A percentile compares a stretch with the other conserved stretches of the same genome.
These are phyloP conservation scores for Chlorella sp. DNA, from an alignment of 139 green algal genomes.

Conservation along the genomic window DNA sequence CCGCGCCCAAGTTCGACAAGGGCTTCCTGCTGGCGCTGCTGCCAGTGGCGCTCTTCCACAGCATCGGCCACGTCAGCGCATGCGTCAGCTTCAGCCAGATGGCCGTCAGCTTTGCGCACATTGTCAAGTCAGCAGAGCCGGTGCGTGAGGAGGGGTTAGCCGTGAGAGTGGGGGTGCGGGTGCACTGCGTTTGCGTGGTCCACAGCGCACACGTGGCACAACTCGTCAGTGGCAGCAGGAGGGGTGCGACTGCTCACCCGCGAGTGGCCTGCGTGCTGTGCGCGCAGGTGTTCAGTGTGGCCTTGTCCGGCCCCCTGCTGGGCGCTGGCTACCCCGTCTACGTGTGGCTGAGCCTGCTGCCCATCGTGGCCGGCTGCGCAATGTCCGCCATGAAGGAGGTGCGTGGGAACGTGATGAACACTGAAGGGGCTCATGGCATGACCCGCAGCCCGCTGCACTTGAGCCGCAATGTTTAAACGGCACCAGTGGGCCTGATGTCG, in stretches of 20 bases:
- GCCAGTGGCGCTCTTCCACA: slow-evolving; percentile 84
- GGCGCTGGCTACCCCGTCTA: slow-evolving; percentile 40
- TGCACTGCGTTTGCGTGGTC: too few species aligned
- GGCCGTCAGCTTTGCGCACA: slow-evolving; percentile 85
- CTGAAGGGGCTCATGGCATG: not conserved
- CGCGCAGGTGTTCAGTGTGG: slow-evolving; percentile 61
- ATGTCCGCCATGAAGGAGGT: slow-evolving; percentile 85
- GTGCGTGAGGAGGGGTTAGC: slow-evolving; percentile 1
- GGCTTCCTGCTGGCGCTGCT: slow-evolving; percentile 46
- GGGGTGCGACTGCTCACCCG: too few species aligned
- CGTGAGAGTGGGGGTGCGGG: too few species aligned
- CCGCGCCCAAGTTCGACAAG: slow-evolving; percentile 40
- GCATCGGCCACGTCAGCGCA: slow-evolving; percentile 65
- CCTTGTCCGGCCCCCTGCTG: slow-evolving; percentile 65
- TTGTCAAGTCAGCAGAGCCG: slow-evolving; percentile 67
- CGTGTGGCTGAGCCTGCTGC: slow-evolving; percentile 78
- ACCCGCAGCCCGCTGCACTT: not conserved
- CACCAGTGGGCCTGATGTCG: too few species aligned
- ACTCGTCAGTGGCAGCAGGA: too few species aligned
- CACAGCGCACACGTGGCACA: too few species aligned
- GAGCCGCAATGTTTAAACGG: not conserved
- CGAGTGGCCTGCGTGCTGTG: too few species aligned
- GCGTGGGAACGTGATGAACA: not conserved
- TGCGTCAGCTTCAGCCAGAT: slow-evolving; percentile 77
- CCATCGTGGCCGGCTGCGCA: slow-evolving; percentile 80